Evolutionary conservation across 768 basidiomycete species (phyloP).

Genomic region (Suillus luteus): DNA sequence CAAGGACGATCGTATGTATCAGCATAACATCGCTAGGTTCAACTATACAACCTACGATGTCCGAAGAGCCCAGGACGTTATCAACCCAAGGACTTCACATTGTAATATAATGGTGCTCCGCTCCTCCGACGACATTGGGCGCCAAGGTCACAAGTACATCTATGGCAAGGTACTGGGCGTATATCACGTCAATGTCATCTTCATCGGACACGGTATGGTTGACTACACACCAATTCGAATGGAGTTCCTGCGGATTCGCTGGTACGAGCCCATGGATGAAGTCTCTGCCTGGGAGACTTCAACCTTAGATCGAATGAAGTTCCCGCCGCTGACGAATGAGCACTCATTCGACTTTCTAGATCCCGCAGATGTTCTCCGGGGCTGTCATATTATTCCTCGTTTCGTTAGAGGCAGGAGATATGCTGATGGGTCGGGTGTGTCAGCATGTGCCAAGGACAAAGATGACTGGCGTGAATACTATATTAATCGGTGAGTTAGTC

Average conservation of each 20-base stretch:
- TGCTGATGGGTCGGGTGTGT: neutral
- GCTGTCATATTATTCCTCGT: constrained; percentile 11
- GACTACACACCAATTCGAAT: constrained; percentile 2
- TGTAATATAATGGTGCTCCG: neutral
- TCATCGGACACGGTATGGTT: neutral
- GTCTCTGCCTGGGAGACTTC: neutral
- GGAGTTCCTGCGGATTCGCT: constrained; percentile 9
- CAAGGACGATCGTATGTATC: neutral
- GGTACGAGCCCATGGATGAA: constrained; percentile 1
- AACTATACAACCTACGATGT: constrained; percentile 10
- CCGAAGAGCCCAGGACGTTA: neutral
- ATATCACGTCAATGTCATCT: constrained; percentile 5
- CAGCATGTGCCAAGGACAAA: neutral
- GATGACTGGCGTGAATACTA: neutral
- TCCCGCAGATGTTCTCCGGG: neutral
- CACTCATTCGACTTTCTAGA: constrained; percentile 12
- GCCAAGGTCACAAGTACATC: neutral
- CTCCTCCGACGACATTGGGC: neutral
- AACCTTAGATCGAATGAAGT: neutral
- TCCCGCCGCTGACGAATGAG: neutral
- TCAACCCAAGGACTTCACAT: neutral
- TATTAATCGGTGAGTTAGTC: neutral
- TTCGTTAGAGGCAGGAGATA: neutral
- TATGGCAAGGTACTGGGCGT: constrained; percentile 10
- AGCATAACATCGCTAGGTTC: neutral